Evolutionary conservation across 192 early-diverging fungal genomes (phyloP).

Genomic region (Neocallimastix lanati): DNA sequence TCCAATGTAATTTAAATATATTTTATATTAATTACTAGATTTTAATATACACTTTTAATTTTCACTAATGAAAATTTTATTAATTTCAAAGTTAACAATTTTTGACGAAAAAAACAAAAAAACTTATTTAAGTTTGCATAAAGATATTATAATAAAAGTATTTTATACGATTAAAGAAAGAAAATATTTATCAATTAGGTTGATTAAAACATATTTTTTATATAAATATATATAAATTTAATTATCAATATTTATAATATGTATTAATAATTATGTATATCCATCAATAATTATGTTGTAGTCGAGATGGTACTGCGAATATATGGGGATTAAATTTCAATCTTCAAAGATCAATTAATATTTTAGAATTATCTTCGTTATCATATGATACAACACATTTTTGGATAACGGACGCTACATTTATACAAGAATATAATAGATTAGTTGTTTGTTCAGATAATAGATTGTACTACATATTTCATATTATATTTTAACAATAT

Average conservation of each 20-base stretch:
- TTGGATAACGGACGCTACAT: constrained; percentile 33
- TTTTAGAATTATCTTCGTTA: constrained; percentile 15
- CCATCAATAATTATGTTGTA: neutral
- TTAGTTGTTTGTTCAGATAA: constrained; percentile 35
- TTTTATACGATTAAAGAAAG: constrained; percentile 38
- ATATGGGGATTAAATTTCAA: constrained; percentile 29
- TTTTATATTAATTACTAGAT: too few relatives aligned
- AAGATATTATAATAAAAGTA: constrained; percentile 33
- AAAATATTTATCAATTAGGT: constrained; percentile 41
- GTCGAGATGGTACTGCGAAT: constrained; percentile 34
- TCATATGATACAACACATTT: constrained; percentile 9
- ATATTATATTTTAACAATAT: too few relatives aligned
- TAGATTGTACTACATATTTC: constrained; percentile 30
- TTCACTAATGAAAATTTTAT: too few relatives aligned
- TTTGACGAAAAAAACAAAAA: constrained; percentile 31
- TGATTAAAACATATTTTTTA: neutral
- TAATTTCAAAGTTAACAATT: constrained; percentile 19
- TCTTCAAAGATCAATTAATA: constrained; percentile 24
- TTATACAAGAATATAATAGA: constrained; percentile 29
- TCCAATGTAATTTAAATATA: neutral
- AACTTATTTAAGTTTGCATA: constrained; percentile 25
- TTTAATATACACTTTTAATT: too few relatives aligned
- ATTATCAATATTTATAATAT: too few relatives aligned
- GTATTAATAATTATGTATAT: too few relatives aligned
- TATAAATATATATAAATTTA: neutral